Evolutionary conservation across 176 grass and related monocot species (phyloP).

Genomic region (Eragrostis nindensis): DNA sequence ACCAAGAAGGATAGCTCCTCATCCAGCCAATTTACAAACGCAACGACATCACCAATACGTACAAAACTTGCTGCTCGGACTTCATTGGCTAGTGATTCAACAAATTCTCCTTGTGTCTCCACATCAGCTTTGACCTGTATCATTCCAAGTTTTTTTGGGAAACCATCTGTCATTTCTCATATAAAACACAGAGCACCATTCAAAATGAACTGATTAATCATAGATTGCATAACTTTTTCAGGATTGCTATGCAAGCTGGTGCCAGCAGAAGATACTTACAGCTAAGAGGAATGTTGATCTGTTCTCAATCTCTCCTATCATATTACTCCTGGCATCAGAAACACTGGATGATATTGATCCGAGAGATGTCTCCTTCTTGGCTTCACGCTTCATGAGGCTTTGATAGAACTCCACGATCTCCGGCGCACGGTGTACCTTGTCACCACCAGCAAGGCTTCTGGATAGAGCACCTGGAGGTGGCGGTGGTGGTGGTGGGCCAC

Average conservation of each 20-base stretch:
- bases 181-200: not conserved
- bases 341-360: constrained; percentile 61
- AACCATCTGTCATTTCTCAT: constrained; percentile 1
- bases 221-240: constrained; percentile 8
- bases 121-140: constrained; percentile 98
- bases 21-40: constrained; percentile 94
- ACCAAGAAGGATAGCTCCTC: constrained; percentile 98
- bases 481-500: constrained; percentile 54
- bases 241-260: constrained; percentile 20
- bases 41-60: constrained; percentile 70
- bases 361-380: constrained; percentile 75
- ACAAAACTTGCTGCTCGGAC: constrained; percentile 49
- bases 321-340: constrained; percentile 79
- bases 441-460: constrained; percentile 44
- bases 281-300: constrained; percentile 93
- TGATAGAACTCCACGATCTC: constrained; percentile 97
- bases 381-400: constrained; percentile 92
- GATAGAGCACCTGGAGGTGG: constrained; percentile 63
- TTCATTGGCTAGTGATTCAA: constrained; percentile 62
- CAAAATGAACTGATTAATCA: constrained; percentile 1
- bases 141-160: constrained; percentile 29
- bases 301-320: constrained; percentile 95
- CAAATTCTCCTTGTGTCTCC: constrained; percentile 92
- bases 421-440: constrained; percentile 86
- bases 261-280: constrained; percentile 58